A percentile compares a stretch with the other conserved stretches of the same genome.
Conservation (phyloP, 2,329 filamentous ascomycete genomes). For the Penicillium sp. region DNA sequence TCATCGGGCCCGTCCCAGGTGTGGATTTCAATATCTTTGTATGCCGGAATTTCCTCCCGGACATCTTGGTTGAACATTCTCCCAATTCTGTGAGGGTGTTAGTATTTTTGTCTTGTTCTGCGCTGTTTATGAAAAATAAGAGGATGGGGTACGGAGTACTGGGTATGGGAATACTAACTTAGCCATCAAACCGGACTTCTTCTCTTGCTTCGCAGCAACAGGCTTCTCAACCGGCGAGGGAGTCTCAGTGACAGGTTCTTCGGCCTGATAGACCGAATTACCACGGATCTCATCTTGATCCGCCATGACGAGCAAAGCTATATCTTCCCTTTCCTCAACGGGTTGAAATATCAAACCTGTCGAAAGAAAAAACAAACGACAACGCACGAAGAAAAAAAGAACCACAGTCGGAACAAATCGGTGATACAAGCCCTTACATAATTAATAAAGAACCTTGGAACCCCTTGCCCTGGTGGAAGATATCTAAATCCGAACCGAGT, state of each 20-base stretch:
- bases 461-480: neutral
- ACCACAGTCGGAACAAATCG: neutral
- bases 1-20: constrained; percentile 31
- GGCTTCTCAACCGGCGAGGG: neutral
- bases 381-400: neutral
- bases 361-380: neutral
- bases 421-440: neutral
- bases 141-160: no score
- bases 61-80: constrained; percentile 1
- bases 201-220: neutral
- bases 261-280: constrained; percentile 2
- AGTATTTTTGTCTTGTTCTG: neutral
- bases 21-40: constrained; percentile 24
- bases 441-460: neutral
- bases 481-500: neutral
- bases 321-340: neutral
- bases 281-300: constrained; percentile 4
- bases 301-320: constrained; percentile 1
- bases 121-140: neutral
- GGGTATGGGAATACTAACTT: constrained; percentile 2
- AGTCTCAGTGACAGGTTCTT: neutral
- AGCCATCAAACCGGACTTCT: neutral
- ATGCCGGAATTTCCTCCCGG: neutral
- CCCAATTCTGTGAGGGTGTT: neutral
- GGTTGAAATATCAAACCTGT: neutral